Conservation (phyloP, 2,329 filamentous ascomycete species). For the Fusarium drepaniforme region DNA sequence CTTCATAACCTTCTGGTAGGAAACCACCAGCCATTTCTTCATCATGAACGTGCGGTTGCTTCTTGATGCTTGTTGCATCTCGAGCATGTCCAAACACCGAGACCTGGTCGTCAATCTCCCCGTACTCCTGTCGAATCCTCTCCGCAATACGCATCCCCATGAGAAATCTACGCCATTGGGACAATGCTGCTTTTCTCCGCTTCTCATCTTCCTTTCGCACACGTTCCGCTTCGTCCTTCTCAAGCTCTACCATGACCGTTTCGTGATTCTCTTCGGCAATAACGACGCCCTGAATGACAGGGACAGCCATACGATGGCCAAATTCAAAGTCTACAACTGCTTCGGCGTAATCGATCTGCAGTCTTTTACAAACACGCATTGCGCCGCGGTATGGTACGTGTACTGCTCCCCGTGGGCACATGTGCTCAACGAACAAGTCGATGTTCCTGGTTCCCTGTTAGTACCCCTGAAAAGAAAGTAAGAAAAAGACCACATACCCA, state of each 20-base stretch:
- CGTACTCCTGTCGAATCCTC: slow-evolving; percentile 82
- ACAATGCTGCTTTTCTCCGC: slow-evolving; percentile 77
- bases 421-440: slow-evolving; percentile 92
- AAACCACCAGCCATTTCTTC: slow-evolving; percentile 72
- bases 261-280: slow-evolving; percentile 85
- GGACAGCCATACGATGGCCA: slow-evolving; percentile 92
- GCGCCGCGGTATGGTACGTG: slow-evolving; percentile 86
- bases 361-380: slow-evolving; percentile 82
- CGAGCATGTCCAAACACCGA: slow-evolving; percentile 67
- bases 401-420: slow-evolving; percentile 86
- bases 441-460: slow-evolving; percentile 73
- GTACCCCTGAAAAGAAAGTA: background rate
- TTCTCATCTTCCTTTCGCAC: slow-evolving; percentile 87
- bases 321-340: slow-evolving; percentile 98
- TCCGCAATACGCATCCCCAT: slow-evolving; percentile 87
- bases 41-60: slow-evolving; percentile 48
- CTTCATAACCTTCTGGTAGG: slow-evolving; percentile 67
- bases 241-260: slow-evolving; percentile 81
- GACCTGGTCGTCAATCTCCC: slow-evolving; percentile 65
- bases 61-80: slow-evolving; percentile 18
- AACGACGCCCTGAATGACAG: slow-evolving; percentile 90
- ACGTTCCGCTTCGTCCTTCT: slow-evolving; percentile 80
- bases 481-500: slow-evolving; percentile 59
- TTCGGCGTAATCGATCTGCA: slow-evolving; percentile 91
- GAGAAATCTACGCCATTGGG: slow-evolving; percentile 87